Evolutionary conservation across 257 asterid genomes (phyloP).

Genomic region (Agastache rugosa): DNA sequence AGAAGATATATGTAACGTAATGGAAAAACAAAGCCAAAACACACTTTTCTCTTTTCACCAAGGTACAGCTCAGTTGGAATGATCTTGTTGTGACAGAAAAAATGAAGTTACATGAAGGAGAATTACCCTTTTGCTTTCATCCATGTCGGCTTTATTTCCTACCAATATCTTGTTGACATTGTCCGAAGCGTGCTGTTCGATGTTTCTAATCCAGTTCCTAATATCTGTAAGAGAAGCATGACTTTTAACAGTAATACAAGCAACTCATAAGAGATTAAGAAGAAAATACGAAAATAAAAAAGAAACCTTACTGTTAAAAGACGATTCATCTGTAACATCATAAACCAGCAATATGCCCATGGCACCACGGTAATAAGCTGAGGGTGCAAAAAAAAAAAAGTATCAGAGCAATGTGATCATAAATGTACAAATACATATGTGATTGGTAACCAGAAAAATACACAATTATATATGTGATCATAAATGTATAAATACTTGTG

Average conservation of each 20-base stretch:
- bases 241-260: slow-evolving; percentile 20
- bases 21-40: neutral
- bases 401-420: neutral
- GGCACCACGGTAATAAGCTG: slow-evolving; percentile 63
- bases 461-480: neutral
- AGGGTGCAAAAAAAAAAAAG: neutral
- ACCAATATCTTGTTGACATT: slow-evolving; percentile 66
- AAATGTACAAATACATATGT: neutral
- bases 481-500: no score
- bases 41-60: neutral
- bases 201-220: slow-evolving; percentile 65
- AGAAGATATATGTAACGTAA: neutral
- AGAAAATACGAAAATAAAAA: slow-evolving; percentile 3
- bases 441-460: neutral
- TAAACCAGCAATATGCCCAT: slow-evolving; percentile 63
- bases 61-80: slow-evolving; percentile 14
- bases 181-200: slow-evolving; percentile 66
- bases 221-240: slow-evolving; percentile 48
- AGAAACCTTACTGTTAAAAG: slow-evolving; percentile 51
- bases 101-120: neutral
- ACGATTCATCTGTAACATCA: slow-evolving; percentile 57
- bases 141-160: slow-evolving; percentile 69
- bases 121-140: slow-evolving; percentile 65
- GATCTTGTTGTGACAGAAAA: slow-evolving; percentile 4
- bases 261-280: neutral